Percentiles rank a stretch among this genome's conserved stretches.
Conservation (phyloP, 768 basidiomycete genomes). For the Rhizopogon roseolus region DNA sequence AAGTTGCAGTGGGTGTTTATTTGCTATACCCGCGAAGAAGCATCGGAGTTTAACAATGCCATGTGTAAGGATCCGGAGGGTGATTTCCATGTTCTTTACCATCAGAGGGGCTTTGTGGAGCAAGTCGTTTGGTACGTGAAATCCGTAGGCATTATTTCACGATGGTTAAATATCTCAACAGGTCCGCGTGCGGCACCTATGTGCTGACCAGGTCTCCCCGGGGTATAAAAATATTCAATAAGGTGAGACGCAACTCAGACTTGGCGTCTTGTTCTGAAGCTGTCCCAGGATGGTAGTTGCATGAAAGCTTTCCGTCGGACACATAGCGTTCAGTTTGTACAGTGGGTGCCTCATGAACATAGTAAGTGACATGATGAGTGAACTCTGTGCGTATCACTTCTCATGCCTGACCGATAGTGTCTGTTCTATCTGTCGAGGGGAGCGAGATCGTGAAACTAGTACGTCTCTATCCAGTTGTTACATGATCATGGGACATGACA, state of each 20-base stretch:
- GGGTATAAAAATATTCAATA: conserved; percentile 49
- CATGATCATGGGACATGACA: conserved; percentile 6
- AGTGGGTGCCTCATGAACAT: conserved; percentile 46
- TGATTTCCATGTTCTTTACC: conserved; percentile 44
- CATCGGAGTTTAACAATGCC: conserved; percentile 6
- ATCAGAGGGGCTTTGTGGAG: conserved; percentile 47
- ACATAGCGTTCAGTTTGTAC: conserved; percentile 41
- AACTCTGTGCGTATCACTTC: conserved; percentile 5
- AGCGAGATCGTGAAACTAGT: conserved; percentile 44
- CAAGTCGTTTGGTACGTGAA: conserved; percentile 45
- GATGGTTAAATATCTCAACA: conserved; percentile 12
- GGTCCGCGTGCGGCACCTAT: conserved; percentile 42
- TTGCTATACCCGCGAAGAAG: background rate
- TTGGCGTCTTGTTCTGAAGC: background rate
- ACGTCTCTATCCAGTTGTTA: conserved; percentile 9
- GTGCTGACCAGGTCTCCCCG: conserved; percentile 45
- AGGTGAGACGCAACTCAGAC: conserved; percentile 15
- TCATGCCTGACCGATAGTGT: conserved; percentile 26
- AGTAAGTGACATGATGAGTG: conserved; percentile 22
- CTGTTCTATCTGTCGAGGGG: conserved; percentile 43
- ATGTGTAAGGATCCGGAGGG: conserved; percentile 33
- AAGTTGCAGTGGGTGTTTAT: conserved; percentile 34
- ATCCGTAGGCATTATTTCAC: background rate
- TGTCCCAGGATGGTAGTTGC: conserved; percentile 42
- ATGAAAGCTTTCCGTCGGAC: conserved; percentile 44